Base-by-base conservation (phyloP, 495 filamentous ascomycete species). In the Apodospora peruviana region DNA sequence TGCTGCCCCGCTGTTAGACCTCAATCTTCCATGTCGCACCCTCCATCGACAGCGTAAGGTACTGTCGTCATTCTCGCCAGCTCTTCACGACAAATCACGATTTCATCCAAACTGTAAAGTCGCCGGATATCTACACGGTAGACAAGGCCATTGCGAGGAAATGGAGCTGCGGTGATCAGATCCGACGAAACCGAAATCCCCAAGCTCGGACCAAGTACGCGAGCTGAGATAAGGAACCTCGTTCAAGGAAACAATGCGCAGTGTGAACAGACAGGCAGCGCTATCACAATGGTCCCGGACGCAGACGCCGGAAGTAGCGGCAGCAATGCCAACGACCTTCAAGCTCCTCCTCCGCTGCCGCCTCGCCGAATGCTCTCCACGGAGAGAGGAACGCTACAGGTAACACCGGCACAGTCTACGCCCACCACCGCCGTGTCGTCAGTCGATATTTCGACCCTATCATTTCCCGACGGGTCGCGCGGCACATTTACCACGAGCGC, bases 401-500 rank as follows among this genome's bases (percentile, higher is more conserved):
- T 93, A 53, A 48, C 58, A 12, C 50, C 52, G 1, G 29, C 49
- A 32, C 85, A 82, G 47, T 84, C 85, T 2, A 82, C 82, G 51
- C 81, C 90, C 24, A 96, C 91, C 9, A 95, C 88, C 0, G 88
- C 89, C 5, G 56, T 96, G 11, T 88, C 88, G 0, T 76, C 85
- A 10, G 80, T 86, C 53, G 89, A 91, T 52, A 83, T 90, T 42
- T 79, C 84, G 44, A 84, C 84, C 1, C 72, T 87, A 40, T 76
- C 83, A n/a, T 80, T 84, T 53, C 77, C 79, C n/a, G 82, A 85
- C 58, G 78, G 78, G 12, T 78, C 77, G 24, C 76, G 77, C 48
- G 80, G 83, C 22, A 82, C 77, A 2, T 80, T 78, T 54, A 71
- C 80, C n/a, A 77, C 75, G 3, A 57, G 66, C 18, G 67, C 61